phyloP scores from a whole-genome alignment of 2,329 filamentous ascomycete genomes.

The Furcasterigmium sp. region DNA sequence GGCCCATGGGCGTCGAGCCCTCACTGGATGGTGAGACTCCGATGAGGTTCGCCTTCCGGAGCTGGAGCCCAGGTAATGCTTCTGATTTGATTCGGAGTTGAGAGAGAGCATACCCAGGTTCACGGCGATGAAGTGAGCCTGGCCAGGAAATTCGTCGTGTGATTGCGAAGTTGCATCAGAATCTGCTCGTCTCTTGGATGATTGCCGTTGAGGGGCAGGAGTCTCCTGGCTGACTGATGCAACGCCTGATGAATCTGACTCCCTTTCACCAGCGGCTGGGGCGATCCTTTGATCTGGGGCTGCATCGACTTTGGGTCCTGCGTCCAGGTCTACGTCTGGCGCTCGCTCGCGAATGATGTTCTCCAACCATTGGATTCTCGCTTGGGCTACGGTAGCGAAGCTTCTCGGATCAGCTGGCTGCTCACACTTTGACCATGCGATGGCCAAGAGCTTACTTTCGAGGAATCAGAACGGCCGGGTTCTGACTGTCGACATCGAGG shows the following conservation, averaged over 20 bases:
- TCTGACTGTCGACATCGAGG: conserved; percentile 30
- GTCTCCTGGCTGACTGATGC: no score
- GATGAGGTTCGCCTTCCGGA: conserved; percentile 23
- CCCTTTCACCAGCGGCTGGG: background rate
- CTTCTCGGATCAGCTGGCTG: conserved; percentile 1
- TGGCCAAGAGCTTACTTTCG: conserved; percentile 28
- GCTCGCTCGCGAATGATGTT: conserved; percentile 18
- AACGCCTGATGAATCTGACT: no score
- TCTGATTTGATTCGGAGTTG: conserved; percentile 28
- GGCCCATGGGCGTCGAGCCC: conserved; percentile 2
- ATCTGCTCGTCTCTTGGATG: background rate
- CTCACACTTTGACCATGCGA: no score
- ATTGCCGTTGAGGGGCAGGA: no score
- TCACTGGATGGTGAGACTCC: conserved; percentile 12
- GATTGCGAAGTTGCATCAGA: conserved; percentile 29
- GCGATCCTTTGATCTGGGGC: conserved; percentile 11
- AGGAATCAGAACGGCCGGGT: conserved; percentile 24
- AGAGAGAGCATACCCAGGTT: conserved; percentile 30
- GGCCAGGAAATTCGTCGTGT: conserved; percentile 43
- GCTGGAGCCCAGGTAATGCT: conserved; percentile 30
- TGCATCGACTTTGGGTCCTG: conserved; percentile 20
- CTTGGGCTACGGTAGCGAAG: conserved; percentile 17
- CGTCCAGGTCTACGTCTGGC: conserved; percentile 21
- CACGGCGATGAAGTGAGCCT: conserved; percentile 32
- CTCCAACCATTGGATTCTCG: conserved; percentile 28